A percentile compares a stretch with the other conserved stretches of the same genome.
phyloP scores from a whole-genome alignment of 2,329 filamentous ascomycete genomes.

The Rutstroemia sydowiana region DNA sequence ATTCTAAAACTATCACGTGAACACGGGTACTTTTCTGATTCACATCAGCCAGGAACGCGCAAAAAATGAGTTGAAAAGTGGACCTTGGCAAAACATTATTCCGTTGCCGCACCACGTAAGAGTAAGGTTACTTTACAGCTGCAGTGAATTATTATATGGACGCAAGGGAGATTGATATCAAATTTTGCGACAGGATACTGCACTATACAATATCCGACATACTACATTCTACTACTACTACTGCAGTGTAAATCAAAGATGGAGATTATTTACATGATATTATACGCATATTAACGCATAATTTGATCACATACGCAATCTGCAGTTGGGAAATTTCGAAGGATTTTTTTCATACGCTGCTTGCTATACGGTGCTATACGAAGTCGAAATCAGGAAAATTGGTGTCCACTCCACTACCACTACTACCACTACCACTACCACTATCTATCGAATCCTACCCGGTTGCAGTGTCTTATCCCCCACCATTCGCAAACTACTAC shows the following conservation, averaged over 20 bases:
- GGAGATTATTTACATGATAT: conserved; percentile 3
- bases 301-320: not conserved
- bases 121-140: not conserved
- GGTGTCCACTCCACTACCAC: not conserved
- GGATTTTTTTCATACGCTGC: too few species aligned
- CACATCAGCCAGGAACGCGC: not conserved
- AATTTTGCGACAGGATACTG: too few species aligned
- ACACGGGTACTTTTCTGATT: not conserved
- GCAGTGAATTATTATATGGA: not conserved
- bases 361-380: not conserved
- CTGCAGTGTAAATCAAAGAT: not conserved
- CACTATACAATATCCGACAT: too few species aligned
- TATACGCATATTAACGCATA: not conserved
- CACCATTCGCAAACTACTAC: not conserved
- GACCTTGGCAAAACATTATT: not conserved
- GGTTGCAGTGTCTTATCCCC: too few species aligned
- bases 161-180: not conserved
- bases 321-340: conserved; percentile 5
- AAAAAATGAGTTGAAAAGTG: not conserved
- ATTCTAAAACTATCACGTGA: not conserved
- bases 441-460: too few species aligned
- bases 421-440: too few species aligned
- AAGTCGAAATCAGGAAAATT: not conserved
- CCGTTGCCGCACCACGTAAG: too few species aligned
- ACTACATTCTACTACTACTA: too few species aligned